These are phyloP conservation scores for Isatis lusitanica DNA, from an alignment of 441 rosid species.

Conservation along the genomic window DNA sequence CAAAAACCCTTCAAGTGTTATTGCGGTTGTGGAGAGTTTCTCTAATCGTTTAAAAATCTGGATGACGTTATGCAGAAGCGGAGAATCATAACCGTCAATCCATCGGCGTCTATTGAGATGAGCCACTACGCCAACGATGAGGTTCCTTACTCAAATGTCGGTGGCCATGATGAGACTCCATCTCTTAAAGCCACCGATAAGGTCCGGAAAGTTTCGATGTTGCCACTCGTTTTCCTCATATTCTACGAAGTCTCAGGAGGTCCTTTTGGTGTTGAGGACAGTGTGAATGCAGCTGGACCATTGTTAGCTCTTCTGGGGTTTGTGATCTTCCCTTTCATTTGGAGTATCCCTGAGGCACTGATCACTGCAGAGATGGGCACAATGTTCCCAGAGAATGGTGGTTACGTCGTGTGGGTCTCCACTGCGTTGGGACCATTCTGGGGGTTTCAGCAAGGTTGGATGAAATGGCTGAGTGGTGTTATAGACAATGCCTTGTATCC, in stretches of 20 bases:
- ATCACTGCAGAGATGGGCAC: constrained; percentile 79
- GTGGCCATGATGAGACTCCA: constrained; percentile 31
- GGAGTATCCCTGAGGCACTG: constrained; percentile 73
- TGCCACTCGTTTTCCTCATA: constrained; percentile 55
- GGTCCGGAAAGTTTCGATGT: constrained; percentile 53
- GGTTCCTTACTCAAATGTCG: constrained; percentile 30
- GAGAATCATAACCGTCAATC: constrained; percentile 41
- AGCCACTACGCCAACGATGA: constrained; percentile 29
- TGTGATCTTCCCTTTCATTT: constrained; percentile 57
- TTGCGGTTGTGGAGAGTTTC: constrained; percentile 30
- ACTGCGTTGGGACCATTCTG: constrained; percentile 67
- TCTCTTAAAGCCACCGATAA: constrained; percentile 42
- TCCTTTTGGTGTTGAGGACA: constrained; percentile 72
- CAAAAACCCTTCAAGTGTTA: not conserved
- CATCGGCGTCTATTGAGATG: constrained; percentile 45
- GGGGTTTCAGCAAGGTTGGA: constrained; percentile 82
- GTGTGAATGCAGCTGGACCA: constrained; percentile 70
- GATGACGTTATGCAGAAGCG: constrained; percentile 49
- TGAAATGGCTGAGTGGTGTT: constrained; percentile 78
- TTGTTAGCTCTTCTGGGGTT: constrained; percentile 62
- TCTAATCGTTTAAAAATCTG: constrained; percentile 31
- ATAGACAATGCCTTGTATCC: constrained; percentile 69
- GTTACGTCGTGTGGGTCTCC: constrained; percentile 74
- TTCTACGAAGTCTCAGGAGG: constrained; percentile 78
- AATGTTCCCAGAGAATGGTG: constrained; percentile 73